Percentiles rank a stretch among this genome's conserved stretches.
phyloP scores from a whole-genome alignment of 1,284 basidiomycete species.

The Trichosporon asahii region DNA sequence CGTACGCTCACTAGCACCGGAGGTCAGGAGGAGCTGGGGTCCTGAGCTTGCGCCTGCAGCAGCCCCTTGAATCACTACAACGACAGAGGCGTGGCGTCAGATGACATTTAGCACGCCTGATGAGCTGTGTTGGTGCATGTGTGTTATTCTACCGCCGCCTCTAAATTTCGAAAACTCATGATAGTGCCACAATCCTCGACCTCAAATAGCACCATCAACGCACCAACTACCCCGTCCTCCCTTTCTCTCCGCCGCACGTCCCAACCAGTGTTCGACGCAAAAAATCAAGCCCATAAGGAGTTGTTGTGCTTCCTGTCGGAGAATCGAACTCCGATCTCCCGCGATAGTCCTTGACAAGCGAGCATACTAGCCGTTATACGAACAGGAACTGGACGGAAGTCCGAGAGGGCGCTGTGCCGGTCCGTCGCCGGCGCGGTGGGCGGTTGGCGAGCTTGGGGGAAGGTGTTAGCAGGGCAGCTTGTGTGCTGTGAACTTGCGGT shows the following conservation, averaged over 20 bases:
- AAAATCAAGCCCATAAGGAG: not conserved
- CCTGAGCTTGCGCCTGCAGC: too few species aligned
- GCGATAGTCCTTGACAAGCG: not conserved
- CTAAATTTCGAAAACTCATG: not conserved
- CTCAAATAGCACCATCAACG: too few species aligned
- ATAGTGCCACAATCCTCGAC: not conserved
- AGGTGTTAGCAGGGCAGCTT: too few species aligned
- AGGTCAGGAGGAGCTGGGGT: too few species aligned
- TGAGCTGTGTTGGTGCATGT: too few species aligned
- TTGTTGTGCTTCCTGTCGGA: not conserved
- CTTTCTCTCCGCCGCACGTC: not conserved
- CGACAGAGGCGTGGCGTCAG: too few species aligned
- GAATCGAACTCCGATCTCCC: not conserved
- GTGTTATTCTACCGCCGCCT: not conserved
- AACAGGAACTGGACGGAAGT: not conserved
- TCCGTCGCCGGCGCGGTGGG: not conserved
- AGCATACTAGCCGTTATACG: not conserved
- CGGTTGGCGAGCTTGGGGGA: too few species aligned
- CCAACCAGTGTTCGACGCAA: not conserved
- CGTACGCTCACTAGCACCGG: too few species aligned
- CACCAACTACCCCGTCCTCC: not conserved
- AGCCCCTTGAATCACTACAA: too few species aligned
- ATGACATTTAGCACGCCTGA: too few species aligned
- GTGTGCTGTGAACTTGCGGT: too few species aligned
- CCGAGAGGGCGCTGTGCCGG: too few species aligned